phyloP scores from a whole-genome alignment of 2,329 filamentous ascomycete genomes.

The Fusarium sp. region DNA sequence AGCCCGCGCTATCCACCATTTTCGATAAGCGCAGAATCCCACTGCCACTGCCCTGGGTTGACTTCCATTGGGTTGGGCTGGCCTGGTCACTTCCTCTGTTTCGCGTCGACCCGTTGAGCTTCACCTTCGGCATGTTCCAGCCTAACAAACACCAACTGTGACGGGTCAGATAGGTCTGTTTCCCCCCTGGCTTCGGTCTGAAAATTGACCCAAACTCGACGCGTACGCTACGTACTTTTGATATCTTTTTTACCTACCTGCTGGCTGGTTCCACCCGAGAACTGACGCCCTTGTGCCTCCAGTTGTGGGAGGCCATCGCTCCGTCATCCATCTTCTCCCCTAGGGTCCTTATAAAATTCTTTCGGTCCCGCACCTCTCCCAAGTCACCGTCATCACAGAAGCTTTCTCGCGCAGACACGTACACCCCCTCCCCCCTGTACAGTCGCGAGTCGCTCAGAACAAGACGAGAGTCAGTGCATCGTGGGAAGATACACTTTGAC shows the following conservation, averaged over 20 bases:
- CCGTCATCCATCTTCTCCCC: constrained; percentile 43
- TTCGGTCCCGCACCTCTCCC: constrained; percentile 43
- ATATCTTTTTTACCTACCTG: constrained; percentile 3
- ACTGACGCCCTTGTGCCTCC: constrained; percentile 25
- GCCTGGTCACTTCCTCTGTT: constrained; percentile 18
- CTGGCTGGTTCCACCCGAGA: constrained; percentile 34
- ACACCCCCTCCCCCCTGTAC: constrained; percentile 32
- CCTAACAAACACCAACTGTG: constrained; percentile 20
- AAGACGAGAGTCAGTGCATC: constrained; percentile 45
- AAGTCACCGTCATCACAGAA: constrained; percentile 41
- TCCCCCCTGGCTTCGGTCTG: constrained; percentile 4
- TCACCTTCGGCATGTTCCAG: constrained; percentile 33
- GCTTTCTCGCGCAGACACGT: constrained; percentile 35
- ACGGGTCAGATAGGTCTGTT: constrained; percentile 10
- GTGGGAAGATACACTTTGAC: constrained; percentile 42
- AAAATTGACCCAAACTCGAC: constrained; percentile 28
- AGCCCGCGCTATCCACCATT: constrained; percentile 42
- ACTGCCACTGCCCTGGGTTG: constrained; percentile 41
- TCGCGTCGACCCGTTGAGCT: constrained; percentile 26
- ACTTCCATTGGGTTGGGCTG: constrained; percentile 19
- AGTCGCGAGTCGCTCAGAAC: constrained; percentile 41
- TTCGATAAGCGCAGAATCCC: constrained; percentile 47
- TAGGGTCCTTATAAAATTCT: constrained; percentile 47
- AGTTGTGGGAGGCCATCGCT: constrained; percentile 44
- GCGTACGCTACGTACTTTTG: constrained; percentile 2